Evolutionary conservation across 2,329 filamentous ascomycete species (phyloP), one percentile per base, ranked within the genome.

Genomic region (Hypoxylon sp.): DNA sequence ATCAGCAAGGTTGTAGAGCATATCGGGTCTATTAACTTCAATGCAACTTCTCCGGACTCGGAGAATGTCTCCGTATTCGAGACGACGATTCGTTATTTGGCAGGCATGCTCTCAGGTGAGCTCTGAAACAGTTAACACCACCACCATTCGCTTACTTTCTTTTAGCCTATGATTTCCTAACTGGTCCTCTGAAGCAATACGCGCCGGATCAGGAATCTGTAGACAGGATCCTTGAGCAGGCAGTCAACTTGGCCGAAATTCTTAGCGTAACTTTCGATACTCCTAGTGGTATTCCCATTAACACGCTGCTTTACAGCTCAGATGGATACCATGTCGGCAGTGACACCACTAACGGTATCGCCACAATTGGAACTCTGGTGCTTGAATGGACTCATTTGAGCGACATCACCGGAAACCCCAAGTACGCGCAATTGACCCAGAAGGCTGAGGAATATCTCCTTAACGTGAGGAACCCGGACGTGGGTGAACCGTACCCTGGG

Each of bases 81-180:
- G 80, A 97, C 93, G 0, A 97, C 93, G 0, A 97, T 97, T 75
- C 90, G 94, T 29, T 97, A 97, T 75, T 82, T 97, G 0, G 94
- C 88, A 8, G 94, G 93, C 15, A 84, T 97, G 74, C 77, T 97
- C 7, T 92, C 93, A 2, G 92, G 90, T 87, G 74, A 69, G 73
- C 55, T 48, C 19, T 8, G 67, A 51, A 13, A 32, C 17, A n/a
- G 32, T 31, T 7, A 8, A 46, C 58, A 47, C 71, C 11, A 37
- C n/a, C n/a, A 11, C 5, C 31, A 6, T 58, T 7, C 56, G 32
- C 71, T 75, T 19, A 76, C 35, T 37, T 37, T 8, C 1, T 42
- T 7, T 11, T 46, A 88, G 87, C 85, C 3, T 91, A 92, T 73
- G 91, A 93, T 76, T 84, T 97, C 53, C 82, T 97, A 51, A 90